These are phyloP conservation scores for Polytrichum commune DNA, from an alignment of 225 moss, liverwort and hornwort genomes.

Conservation along the genomic window DNA sequence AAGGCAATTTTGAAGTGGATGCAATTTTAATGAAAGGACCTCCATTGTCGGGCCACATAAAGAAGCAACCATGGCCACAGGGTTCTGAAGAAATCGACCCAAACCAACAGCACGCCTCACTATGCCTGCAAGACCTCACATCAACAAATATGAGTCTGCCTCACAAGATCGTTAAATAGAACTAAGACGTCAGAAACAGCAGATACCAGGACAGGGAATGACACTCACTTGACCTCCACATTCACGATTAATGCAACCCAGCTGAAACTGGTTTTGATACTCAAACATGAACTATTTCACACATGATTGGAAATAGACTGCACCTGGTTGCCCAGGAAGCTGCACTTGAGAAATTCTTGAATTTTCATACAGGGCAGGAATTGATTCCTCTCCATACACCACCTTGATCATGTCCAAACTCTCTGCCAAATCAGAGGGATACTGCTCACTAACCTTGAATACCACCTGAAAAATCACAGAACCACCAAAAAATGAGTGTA, in stretches of 20 bases:
- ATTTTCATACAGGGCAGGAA: conserved; percentile 85
- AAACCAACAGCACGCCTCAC: conserved; percentile 96
- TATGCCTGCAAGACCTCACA: conserved; percentile 56
- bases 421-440: conserved; percentile 92
- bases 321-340: conserved; percentile 94
- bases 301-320: conserved; percentile 14
- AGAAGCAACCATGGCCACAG: conserved; percentile 87
- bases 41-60: conserved; percentile 89
- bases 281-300: not conserved
- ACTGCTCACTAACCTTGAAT: conserved; percentile 84
- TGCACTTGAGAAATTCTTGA: conserved; percentile 93
- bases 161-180: too few relatives aligned
- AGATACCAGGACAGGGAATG: too few relatives aligned
- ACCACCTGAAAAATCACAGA: conserved; percentile 46
- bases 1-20: conserved; percentile 77
- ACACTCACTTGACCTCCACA: too few relatives aligned
- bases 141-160: too few relatives aligned
- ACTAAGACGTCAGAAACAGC: too few relatives aligned
- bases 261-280: too few relatives aligned
- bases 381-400: conserved; percentile 83
- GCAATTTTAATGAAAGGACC: conserved; percentile 78
- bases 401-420: conserved; percentile 82
- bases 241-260: too few relatives aligned
- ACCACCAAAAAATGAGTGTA: too few relatives aligned
- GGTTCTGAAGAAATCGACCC: conserved; percentile 93